Conservation (phyloP, 805 yeast species). For the Candida ipomoeae region DNA sequence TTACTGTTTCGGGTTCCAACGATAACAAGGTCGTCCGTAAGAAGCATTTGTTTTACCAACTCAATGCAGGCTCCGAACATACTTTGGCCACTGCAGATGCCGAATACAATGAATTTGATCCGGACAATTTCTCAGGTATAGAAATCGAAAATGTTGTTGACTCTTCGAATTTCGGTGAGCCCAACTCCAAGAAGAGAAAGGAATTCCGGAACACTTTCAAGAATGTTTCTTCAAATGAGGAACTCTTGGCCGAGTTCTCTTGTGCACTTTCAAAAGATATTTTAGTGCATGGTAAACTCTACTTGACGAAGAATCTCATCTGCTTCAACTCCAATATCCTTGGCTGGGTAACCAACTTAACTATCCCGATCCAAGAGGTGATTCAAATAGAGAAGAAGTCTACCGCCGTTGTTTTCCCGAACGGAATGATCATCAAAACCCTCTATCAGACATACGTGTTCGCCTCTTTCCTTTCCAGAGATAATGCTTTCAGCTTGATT, state of each 20-base stretch:
- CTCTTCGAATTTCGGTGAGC: slow-evolving; percentile 4
- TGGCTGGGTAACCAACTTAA: slow-evolving; percentile 60
- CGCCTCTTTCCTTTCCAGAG: slow-evolving; percentile 64
- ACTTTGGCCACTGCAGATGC: slow-evolving; percentile 13
- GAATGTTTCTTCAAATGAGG: slow-evolving; percentile 47
- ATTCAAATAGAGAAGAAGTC: slow-evolving; percentile 60
- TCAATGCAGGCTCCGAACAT: slow-evolving; percentile 12
- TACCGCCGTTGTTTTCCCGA: slow-evolving; percentile 67
- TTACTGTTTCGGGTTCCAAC: slow-evolving; percentile 14
- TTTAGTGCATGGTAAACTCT: slow-evolving; percentile 62
- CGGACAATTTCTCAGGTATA: slow-evolving; percentile 15
- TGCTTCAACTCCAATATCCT: slow-evolving; percentile 65
- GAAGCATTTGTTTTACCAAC: slow-evolving; percentile 16
- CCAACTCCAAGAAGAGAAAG: slow-evolving; percentile 43
- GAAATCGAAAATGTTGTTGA: slow-evolving; percentile 11
- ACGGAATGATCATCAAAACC: slow-evolving; percentile 61
- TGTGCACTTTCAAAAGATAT: slow-evolving; percentile 68
- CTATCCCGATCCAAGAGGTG: slow-evolving; percentile 58
- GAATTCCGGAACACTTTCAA: slow-evolving; percentile 61
- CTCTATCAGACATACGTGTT: slow-evolving; percentile 58
- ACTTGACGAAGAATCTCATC: slow-evolving; percentile 50
- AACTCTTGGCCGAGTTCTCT: slow-evolving; percentile 55
- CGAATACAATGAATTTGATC: slow-evolving; percentile 13
- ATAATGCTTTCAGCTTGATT: slow-evolving; percentile 47
- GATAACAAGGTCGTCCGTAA: slow-evolving; percentile 22